Percentiles rank a stretch among this genome's conserved stretches.
Evolutionary conservation across 73 alveolate genomes (phyloP).

Genomic region (Tetrahymena borealis): DNA sequence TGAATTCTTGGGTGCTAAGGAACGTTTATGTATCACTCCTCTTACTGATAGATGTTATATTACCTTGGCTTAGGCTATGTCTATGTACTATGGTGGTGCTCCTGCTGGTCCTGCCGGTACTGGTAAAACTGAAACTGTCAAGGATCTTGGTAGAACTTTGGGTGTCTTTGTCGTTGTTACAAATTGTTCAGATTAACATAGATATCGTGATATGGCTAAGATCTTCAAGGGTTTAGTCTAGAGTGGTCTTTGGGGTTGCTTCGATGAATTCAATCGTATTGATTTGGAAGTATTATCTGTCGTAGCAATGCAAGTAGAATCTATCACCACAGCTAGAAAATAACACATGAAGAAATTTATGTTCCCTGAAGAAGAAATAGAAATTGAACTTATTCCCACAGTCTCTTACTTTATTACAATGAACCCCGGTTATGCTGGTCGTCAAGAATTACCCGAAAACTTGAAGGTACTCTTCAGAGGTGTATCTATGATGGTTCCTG

Average conservation of each 20-base stretch:
- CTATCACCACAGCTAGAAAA: conserved; percentile 91
- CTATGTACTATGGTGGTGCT: conserved; percentile 99
- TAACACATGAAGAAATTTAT: conserved; percentile 89
- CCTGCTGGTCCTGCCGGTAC: conserved; percentile 99
- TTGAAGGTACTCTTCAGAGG: conserved; percentile 99
- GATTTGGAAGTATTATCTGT: conserved; percentile 98
- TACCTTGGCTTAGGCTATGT: conserved; percentile 98
- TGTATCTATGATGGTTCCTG: conserved; percentile 99
- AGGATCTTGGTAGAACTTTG: conserved; percentile 98
- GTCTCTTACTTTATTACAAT: conserved; percentile 99
- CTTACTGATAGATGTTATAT: conserved; percentile 99
- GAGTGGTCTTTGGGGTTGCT: conserved; percentile 99
- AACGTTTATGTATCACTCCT: conserved; percentile 99
- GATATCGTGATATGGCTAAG: conserved; percentile 99
- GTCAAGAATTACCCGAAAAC: conserved; percentile 98
- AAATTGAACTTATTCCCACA: conserved; percentile 75
- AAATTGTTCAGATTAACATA: conserved; percentile 99
- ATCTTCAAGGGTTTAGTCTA: conserved; percentile 99
- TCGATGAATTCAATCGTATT: conserved; percentile 99
- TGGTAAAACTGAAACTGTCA: conserved; percentile 99
- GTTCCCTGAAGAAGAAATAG: conserved; percentile 97
- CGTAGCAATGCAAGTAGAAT: conserved; percentile 98
- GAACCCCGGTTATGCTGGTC: conserved; percentile 99
- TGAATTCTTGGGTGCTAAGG: conserved; percentile 99
- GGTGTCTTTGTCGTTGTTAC: conserved; percentile 99